phyloP scores from a whole-genome alignment of 306 rosid species.

The Ormosia emarginata region DNA sequence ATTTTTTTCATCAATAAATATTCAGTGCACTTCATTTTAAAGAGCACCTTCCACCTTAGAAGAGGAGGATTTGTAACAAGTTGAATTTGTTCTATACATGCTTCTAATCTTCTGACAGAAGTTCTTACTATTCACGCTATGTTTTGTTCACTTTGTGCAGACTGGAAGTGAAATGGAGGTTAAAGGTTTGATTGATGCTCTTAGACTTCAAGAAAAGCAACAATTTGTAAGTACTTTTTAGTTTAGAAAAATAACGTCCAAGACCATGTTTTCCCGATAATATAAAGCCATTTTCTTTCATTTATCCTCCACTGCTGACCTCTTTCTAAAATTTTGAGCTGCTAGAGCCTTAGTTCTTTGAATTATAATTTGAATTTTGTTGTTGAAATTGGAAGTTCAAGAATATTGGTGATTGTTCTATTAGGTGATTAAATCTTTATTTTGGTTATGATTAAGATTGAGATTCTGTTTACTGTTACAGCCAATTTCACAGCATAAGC shows the following conservation, averaged over 20 bases:
- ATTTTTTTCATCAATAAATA: neutral
- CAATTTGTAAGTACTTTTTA: slow-evolving; percentile 64
- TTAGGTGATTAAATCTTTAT: neutral
- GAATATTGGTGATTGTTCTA: slow-evolving; percentile 11
- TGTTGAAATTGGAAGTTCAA: neutral
- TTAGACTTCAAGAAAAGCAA: slow-evolving; percentile 82
- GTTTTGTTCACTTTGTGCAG: slow-evolving; percentile 44
- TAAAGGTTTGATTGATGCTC: slow-evolving; percentile 61
- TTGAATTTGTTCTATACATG: slow-evolving; percentile 6
- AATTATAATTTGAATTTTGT: slow-evolving; percentile 12
- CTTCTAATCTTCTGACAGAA: neutral
- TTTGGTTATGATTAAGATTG: slow-evolving; percentile 9
- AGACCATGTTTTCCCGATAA: neutral
- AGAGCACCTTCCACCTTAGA: neutral
- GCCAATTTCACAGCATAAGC: slow-evolving; percentile 90
- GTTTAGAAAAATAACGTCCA: neutral
- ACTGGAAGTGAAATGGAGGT: slow-evolving; percentile 77
- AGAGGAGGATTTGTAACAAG: neutral
- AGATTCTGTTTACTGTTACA: slow-evolving; percentile 35
- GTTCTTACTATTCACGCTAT: neutral
- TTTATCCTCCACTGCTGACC: neutral
- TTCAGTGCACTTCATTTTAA: neutral
- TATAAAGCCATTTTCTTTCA: neutral
- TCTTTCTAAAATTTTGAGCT: slow-evolving; percentile 12
- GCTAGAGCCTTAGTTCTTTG: neutral